Evolutionary conservation across 2,329 filamentous ascomycete species (phyloP), one percentile per base, ranked within the genome.

Genomic region (Ascochyta clinopodiicola): DNA sequence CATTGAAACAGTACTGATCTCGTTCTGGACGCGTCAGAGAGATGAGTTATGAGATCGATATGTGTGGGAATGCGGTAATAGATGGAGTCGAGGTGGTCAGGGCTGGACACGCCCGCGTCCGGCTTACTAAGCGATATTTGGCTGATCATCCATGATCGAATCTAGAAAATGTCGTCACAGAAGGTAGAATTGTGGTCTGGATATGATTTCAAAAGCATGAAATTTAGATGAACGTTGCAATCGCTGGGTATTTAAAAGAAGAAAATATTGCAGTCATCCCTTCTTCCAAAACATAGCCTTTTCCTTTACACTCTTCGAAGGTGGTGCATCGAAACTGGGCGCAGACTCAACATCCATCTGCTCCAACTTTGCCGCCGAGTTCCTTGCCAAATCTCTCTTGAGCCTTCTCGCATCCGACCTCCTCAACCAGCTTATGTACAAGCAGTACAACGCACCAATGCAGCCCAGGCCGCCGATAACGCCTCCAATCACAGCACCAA

Each of bases 401-500:
- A 67, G 19, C 45, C 61, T 69, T 31, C 63, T 66, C 59, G 70
- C 61, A 13, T 66, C 65, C 42, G 68, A 62, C 46, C 57, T 67
- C 46, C 73, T 60, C 59, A 62, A 52, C 59, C 62, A 73, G n/a
- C 61, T 67, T 2, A 71, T 47, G 38, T 68, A 66, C 34, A 74
- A 57, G 51, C 72, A 74, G 43, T 67, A 71, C 31, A 59, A 54
- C 7, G 65, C 66, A 21, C 64, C 61, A 2, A 69, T 49, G 9
- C 73, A 54, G 2, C 69, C 75, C 12, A 73, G 42, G 5, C 74
- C 73, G 25, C 74, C 75, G 6, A 78, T 40, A 0, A 76, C 64
- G 12, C 75, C 75, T 13, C 75, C 75, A 8, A 78, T 44, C 1
- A 77, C 73, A 2, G 75, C 75, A 13, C 75, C 75, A 5, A 77